These are phyloP conservation scores for Sutorius eximius DNA, from an alignment of 1,284 basidiomycete genomes.

Conservation along the genomic window DNA sequence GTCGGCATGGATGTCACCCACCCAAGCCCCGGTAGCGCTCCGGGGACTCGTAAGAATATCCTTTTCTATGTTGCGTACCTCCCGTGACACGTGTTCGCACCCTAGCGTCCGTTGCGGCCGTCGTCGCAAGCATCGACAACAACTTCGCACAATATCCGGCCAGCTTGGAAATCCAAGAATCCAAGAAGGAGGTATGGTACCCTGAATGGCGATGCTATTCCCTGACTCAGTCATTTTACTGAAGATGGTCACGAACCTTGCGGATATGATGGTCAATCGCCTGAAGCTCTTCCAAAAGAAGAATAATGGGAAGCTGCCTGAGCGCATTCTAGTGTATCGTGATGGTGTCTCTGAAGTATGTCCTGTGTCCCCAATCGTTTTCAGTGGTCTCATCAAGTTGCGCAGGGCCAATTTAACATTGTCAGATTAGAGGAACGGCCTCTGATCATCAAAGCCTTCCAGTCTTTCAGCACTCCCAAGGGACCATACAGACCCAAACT, in stretches of 20 bases:
- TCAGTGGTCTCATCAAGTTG: constrained; percentile 6
- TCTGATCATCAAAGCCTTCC: constrained; percentile 60
- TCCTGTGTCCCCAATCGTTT: neutral
- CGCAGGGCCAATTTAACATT: constrained; percentile 68
- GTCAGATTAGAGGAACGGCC: constrained; percentile 69
- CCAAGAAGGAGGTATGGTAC: constrained; percentile 61
- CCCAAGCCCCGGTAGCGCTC: constrained; percentile 64
- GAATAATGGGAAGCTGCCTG: constrained; percentile 50
- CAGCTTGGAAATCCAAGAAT: constrained; percentile 69
- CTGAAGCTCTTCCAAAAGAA: constrained; percentile 50
- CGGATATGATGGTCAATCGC: constrained; percentile 68
- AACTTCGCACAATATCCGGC: constrained; percentile 70
- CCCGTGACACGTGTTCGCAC: neutral
- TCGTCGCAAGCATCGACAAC: constrained; percentile 69
- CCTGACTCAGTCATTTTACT: constrained; percentile 17
- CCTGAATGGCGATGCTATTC: neutral
- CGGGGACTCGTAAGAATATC: constrained; percentile 45
- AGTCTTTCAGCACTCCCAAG: constrained; percentile 46
- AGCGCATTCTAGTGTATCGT: constrained; percentile 70
- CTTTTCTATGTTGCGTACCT: neutral
- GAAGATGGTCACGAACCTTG: constrained; percentile 71
- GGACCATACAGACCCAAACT: constrained; percentile 62
- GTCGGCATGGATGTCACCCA: constrained; percentile 86
- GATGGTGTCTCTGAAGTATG: constrained; percentile 75
- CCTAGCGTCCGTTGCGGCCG: constrained; percentile 73